Base-by-base conservation (phyloP, 1,139 yeast species). In the Ogataea hybrid region DNA sequence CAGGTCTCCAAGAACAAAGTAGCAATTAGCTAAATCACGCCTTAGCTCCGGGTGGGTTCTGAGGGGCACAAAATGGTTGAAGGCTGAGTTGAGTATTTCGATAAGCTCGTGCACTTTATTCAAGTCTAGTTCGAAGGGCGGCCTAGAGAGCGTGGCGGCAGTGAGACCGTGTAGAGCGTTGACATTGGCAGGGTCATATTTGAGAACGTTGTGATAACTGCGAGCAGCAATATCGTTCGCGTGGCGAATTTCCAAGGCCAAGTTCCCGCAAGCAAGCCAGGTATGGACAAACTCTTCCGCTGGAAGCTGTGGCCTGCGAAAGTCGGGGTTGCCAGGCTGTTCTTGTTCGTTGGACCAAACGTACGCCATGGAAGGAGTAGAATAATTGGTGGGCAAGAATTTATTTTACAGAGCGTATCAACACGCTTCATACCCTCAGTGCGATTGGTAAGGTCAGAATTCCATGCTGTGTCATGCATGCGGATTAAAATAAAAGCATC, bases 211-310 rank as follows among this genome's bases (percentile, higher is more conserved):
- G 50, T 75, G 79, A 48, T 61, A 77, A 11, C 77, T 67, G 41
- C 63, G 64, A 21, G 73, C 67, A 4, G 80, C 79, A 4, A 67
- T 53, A 3, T 61, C 58, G 15, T 62, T 61, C 4, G 70, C 56
- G 6, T 46, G 32, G 3, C 76, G 76, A 36, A 76, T 54, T 2
- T 72, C 57, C 32, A 64, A 56, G 15, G 82, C 80, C 54, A 81
- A 73, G 29, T 65, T 62, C 2, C 79, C 83, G 39, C 77, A 68
- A 7, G 71, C 65, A 8, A 67, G 55, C 83, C 83, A 77, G 1
- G 79, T 71, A 18, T 44, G 42, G 6, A 41, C 29, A 5, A 37
- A 28, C 17, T 31, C 32, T 12, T 35, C 16, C 25, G 16, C n/a
- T 4, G 37, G 21, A 34, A 3, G 77, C 76, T 38, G 76, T 53